A percentile compares a stretch with the other conserved stretches of the same genome.
These are phyloP conservation scores for Phytophthora sp. DNA, from an alignment of 352 stramenopile species.

Conservation along the genomic window DNA sequence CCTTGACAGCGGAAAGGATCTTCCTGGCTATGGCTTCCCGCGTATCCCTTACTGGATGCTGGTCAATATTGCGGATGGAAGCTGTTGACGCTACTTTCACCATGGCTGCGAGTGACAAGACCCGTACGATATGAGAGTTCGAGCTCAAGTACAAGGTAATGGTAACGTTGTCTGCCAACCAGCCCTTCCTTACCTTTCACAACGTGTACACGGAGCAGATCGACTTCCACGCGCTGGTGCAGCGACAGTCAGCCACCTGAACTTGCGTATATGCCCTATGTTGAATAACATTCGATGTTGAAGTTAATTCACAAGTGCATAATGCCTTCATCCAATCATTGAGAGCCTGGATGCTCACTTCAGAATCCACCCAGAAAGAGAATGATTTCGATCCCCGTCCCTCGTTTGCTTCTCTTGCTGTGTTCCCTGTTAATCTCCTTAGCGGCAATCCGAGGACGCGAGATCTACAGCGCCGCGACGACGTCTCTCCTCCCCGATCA, in stretches of 20 bases:
- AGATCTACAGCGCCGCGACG: constrained; percentile 23
- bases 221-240: constrained; percentile 92
- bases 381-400: background rate
- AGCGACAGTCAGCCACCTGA: too few relatives aligned
- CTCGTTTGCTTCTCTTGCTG: constrained; percentile 2
- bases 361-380: background rate
- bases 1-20: constrained; percentile 63
- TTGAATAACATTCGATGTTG: constrained; percentile 19
- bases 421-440: constrained; percentile 1
- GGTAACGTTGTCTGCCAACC: constrained; percentile 58
- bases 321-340: constrained; percentile 24
- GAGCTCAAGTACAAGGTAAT: constrained; percentile 70
- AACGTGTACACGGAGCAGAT: constrained; percentile 89
- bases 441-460: background rate
- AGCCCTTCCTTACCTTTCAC: constrained; percentile 73
- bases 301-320: too few relatives aligned
- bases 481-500: constrained; percentile 8
- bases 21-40: constrained; percentile 89
- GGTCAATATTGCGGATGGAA: constrained; percentile 11
- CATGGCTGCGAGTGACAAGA: constrained; percentile 35
- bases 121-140: constrained; percentile 60
- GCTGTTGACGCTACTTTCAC: constrained; percentile 35
- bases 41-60: constrained; percentile 56
- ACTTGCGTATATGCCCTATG: constrained; percentile 3
- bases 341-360: too few relatives aligned